Evolutionary conservation across 352 stramenopile genomes (phyloP), one percentile per base, ranked within the genome.

Genomic region (Lagenidium giganteum): DNA sequence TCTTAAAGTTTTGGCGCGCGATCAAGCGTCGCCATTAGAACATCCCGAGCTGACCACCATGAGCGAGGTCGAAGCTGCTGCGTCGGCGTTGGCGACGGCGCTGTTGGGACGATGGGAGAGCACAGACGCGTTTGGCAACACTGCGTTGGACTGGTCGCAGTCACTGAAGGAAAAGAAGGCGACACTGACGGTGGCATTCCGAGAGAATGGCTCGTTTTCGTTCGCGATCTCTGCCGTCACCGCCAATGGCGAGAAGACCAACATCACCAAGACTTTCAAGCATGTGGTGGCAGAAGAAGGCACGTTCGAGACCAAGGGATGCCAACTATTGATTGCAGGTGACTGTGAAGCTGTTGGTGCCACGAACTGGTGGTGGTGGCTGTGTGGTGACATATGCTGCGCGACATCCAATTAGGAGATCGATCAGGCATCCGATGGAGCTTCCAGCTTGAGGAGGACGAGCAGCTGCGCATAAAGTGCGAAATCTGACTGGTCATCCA

Each of bases 101-200:
- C 35, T 71, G 3, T 20, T 61, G 12, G 78, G 78, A 13, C 20
- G 46, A 21, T 91, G 78, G 78, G 50, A 53, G 13, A 91, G 73
- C 58, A 75, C 68, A 2, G 79, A 91, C 20, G 75, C 73, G 5
- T 88, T 91, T 23, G 79, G 79, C 12, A 91, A 86, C 41, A 91
- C 79, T 11, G 38, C 70, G 27, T 54, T 91, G 16, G 79, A 91
- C 51, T 91, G 79, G 79, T 71, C 73, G 28, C 63, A 85, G 30
- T 75, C 75, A 20, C 51, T 91, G 8, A 85, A 85, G 37, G 62
- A 77, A 9, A 49, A 65, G 17, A 57, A 43, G 8, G 73, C 56
- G 20, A 47, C 45, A n/a, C 59, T 84, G 4, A 31, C 51, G 11
- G 47, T 91, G 11, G 45, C 54, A 12, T 88, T 87, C 26, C 33